Percentiles rank a stretch among this genome's conserved stretches.
Conservation (phyloP, 2,329 filamentous ascomycete species). For the Fusarium torreyae region DNA sequence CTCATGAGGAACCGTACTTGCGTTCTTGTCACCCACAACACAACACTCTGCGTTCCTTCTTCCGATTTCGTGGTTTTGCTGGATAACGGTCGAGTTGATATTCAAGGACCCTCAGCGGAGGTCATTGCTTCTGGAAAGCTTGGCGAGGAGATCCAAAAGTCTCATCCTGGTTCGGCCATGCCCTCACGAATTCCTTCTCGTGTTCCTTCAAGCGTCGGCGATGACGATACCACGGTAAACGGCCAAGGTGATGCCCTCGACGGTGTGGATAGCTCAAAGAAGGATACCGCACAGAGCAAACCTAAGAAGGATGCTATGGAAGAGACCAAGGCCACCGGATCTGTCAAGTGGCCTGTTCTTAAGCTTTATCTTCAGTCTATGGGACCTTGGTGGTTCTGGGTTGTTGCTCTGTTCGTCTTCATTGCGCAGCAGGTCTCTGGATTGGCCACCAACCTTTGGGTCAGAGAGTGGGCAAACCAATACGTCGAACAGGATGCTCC, state of each 20-base stretch:
- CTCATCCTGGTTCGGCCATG: constrained; percentile 77
- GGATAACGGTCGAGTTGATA: constrained; percentile 85
- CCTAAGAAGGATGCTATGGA: constrained; percentile 69
- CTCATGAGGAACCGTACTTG: constrained; percentile 92
- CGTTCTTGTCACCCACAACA: constrained; percentile 95
- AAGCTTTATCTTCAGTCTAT: constrained; percentile 88
- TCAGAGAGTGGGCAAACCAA: constrained; percentile 93
- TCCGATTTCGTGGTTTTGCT: constrained; percentile 87
- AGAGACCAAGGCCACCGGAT: constrained; percentile 86
- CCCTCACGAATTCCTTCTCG: constrained; percentile 83
- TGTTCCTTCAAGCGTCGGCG: constrained; percentile 81
- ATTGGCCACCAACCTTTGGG: constrained; percentile 94
- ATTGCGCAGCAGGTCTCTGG: constrained; percentile 85
- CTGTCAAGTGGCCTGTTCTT: constrained; percentile 90
- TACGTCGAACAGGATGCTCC: constrained; percentile 67
- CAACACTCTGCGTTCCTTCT: constrained; percentile 86
- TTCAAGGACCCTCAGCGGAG: constrained; percentile 82
- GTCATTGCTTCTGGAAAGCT: constrained; percentile 90
- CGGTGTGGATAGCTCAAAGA: constrained; percentile 63
- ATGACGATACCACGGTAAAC: constrained; percentile 71
- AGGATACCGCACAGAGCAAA: constrained; percentile 61
- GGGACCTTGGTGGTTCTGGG: constrained; percentile 98
- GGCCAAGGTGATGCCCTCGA: constrained; percentile 63
- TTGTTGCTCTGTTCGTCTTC: constrained; percentile 81
- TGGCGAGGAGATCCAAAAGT: constrained; percentile 85